These are phyloP conservation scores for Eimeria necatrix DNA, from an alignment of 169 alveolate species.

Conservation along the genomic window DNA sequence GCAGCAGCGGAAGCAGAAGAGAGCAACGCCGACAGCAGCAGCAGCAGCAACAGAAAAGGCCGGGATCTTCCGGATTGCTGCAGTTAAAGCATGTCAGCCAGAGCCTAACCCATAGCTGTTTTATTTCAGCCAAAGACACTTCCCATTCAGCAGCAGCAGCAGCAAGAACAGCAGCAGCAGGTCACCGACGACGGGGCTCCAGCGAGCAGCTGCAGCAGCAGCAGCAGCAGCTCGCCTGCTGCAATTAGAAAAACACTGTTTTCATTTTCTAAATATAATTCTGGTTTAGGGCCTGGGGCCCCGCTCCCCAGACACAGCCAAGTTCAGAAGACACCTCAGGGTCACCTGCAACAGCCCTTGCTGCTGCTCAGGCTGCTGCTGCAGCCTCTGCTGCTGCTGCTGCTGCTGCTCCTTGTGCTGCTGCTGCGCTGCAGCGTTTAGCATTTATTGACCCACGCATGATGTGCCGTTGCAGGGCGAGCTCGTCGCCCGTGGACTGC, in stretches of 20 bases:
- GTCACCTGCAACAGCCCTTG: neutral
- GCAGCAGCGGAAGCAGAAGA: neutral
- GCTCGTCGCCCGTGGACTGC: too few species aligned
- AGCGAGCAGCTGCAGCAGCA: neutral
- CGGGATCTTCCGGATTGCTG: neutral
- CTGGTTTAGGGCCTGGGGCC: neutral
- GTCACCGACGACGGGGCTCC: neutral
- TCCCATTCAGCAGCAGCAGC: neutral
- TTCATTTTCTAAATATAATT: neutral
- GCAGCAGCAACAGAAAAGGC: neutral
- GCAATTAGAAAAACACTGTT: neutral
- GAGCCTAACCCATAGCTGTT: too few species aligned
- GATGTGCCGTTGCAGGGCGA: too few species aligned
- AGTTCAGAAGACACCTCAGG: neutral
- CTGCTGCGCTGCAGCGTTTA: too few species aligned
- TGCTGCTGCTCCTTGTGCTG: neutral
- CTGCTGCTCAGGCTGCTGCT: neutral
- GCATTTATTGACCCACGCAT: too few species aligned
- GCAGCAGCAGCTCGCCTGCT: neutral
- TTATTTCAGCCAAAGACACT: neutral
- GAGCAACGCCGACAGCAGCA: constrained; percentile 10
- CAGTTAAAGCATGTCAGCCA: neutral
- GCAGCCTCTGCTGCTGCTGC: neutral
- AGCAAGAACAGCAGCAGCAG: constrained; percentile 36
- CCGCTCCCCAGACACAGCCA: neutral